Base-by-base conservation (phyloP, 164 flowering plant species). In the Amborella trichopoda region DNA sequence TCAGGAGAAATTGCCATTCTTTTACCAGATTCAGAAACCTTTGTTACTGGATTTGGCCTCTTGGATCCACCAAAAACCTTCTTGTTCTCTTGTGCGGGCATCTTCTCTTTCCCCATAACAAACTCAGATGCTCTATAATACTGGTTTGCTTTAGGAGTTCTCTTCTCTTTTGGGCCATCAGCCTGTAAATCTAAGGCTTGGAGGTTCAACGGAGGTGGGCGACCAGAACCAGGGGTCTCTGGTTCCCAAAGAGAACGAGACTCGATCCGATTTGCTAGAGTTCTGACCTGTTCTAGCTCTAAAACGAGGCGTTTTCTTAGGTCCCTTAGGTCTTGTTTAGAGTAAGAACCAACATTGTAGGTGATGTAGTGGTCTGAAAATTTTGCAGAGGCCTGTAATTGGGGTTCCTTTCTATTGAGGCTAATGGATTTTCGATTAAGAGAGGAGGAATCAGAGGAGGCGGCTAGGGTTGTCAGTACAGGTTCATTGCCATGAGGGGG, bases 261-360 rank as follows among this genome's bases (percentile, higher is more conserved):
- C 6, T 81, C 83, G 53, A 89, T 71, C 27, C 77, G 76, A 14
- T 55, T 60, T 18, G 34, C 54, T 28, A 85, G 41, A 19, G 28
- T 50, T 11, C 87, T 71, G 43, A 84, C 65, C 65, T 69, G 74
- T 2, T 79, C 71, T 0, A 84, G 74, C 71, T 84, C 94, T 4
- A 48, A 39, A 1, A 50, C 30, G 13, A 84, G 48, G 2, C 75
- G 75, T 6, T 47, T 61, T 64, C 69, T 73, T 1, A 84, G 77
- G 44, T 75, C 78, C n/a, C 43, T 48, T 26, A 75, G 55, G 63
- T 81, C 76, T 5, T 52, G 60, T 50, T 48, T 67, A 21, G 87
- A 55, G 34, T 43, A 70, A 13, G 68, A 26, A 0, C 63, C 60
- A 46, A 84, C 18, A 38, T 74, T 63, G 63, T 67, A 75, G 18